Evolutionary conservation across 768 basidiomycete species (phyloP), one percentile per base, ranked within the genome.

Genomic region (Multifurca ochricompacta): DNA sequence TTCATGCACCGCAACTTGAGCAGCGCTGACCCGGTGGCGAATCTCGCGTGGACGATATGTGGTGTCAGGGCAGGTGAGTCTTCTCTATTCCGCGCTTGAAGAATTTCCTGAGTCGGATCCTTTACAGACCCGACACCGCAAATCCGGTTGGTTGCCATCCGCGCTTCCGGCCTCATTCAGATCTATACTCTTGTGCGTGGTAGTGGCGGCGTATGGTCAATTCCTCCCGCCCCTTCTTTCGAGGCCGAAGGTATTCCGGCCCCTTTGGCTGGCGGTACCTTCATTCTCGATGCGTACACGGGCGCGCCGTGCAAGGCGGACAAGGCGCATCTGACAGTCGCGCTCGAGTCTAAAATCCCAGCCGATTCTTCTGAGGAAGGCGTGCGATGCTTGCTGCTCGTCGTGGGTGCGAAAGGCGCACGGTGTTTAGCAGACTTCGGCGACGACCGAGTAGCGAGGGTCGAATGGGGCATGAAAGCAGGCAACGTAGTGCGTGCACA

Each of bases 21-120:
- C n/a, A 68, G 73, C 16, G 51, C 65, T 40, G 77, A 80, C 50
- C 67, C 71, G 1, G 67, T 87, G 8, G 69, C 68, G 16, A 75
- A 77, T 1, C 65, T 94, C 56, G 71, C 76, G 25, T 95, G 88
- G 88, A 75, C 82, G 0, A 75, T 90, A 5, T 74, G 77, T 45
- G 68, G 75, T 2, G 64, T 83, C 19, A 75, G 75, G 4, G 69
- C 77, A 65, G 85, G 87, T 74, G 48, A 28, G 68, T 60, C 2
- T 7, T 31, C 6, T 4, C 8, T 43, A 36, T 5, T 42, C 18
- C 18, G 13, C 10, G 9, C 37, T 28, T 19, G 18, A 18, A 37
- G 14, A 32, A 16, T 14, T 35, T n/a, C 25, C 18, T 59, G 36
- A 53, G 51, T 21, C 4, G 13, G 30, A 39, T 32, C 42, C 40